These are phyloP conservation scores for Myxozyma nipponensis DNA, from an alignment of 805 yeast species.

Conservation along the genomic window DNA sequence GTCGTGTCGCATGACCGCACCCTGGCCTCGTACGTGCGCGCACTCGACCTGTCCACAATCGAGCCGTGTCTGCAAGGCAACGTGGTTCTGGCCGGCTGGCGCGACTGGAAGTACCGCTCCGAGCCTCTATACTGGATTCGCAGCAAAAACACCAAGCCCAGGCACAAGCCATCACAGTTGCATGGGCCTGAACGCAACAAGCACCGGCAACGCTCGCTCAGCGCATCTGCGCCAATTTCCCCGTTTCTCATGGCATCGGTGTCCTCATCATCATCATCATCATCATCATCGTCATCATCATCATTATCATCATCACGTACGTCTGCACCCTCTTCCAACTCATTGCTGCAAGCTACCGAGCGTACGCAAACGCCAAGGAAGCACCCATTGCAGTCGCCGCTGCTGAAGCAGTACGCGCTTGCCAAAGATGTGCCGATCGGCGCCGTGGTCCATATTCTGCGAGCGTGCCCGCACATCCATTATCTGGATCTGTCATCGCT, in stretches of 20 bases:
- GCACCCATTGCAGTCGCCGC: conserved; percentile 39
- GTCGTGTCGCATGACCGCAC: conserved; percentile 53
- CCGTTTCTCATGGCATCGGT: not conserved
- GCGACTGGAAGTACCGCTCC: conserved; percentile 80
- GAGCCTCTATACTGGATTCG: conserved; percentile 46
- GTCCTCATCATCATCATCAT: conserved; percentile 6
- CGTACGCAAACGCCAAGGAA: conserved; percentile 55
- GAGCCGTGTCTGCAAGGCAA: conserved; percentile 22
- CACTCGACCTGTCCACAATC: conserved; percentile 55
- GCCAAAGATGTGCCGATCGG: conserved; percentile 81
- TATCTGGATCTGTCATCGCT: conserved; percentile 57
- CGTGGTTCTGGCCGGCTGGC: conserved; percentile 66
- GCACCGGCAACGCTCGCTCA: not conserved
- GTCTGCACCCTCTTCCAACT: not conserved
- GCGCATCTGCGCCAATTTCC: not conserved
- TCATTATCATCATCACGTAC: not conserved
- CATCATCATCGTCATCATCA: conserved; percentile 7
- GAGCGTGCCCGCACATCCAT: conserved; percentile 60
- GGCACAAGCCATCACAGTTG: conserved; percentile 20
- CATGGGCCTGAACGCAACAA: conserved; percentile 5
- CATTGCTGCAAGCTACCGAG: conserved; percentile 2
- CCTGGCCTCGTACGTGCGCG: conserved; percentile 54
- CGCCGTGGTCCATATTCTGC: conserved; percentile 60
- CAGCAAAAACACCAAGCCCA: conserved; percentile 6
- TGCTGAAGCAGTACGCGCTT: conserved; percentile 57